Percentiles rank a stretch among this genome's conserved stretches.
These are phyloP conservation scores for Parascedosporium putredinis DNA, from an alignment of 2,329 filamentous ascomycete genomes.

Conservation along the genomic window DNA sequence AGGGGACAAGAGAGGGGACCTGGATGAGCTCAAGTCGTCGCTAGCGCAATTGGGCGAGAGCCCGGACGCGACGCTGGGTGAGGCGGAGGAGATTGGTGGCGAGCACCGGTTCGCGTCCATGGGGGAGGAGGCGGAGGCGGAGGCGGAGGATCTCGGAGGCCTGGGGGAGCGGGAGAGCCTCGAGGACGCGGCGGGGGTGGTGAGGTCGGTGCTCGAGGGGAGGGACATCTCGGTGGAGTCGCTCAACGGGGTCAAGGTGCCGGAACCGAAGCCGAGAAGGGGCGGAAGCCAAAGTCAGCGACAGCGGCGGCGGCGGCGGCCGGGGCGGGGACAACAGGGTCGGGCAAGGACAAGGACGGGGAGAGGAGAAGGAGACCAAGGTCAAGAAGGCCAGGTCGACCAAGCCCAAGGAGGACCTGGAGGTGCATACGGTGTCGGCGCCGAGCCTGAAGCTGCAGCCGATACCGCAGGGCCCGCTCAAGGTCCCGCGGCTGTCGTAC, in stretches of 20 bases:
- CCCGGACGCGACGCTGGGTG: background rate
- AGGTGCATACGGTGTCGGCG: slow-evolving; percentile 21
- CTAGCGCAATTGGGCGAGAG: background rate
- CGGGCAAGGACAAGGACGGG: background rate
- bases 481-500: slow-evolving; percentile 55
- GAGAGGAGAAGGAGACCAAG: background rate
- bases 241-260: slow-evolving; percentile 9
- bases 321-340: background rate
- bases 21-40: background rate
- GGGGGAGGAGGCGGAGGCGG: background rate
- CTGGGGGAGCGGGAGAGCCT: background rate
- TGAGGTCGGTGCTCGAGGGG: slow-evolving; percentile 8
- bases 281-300: background rate
- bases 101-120: background rate
- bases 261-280: background rate
- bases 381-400: background rate
- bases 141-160: background rate
- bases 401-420: slow-evolving; percentile 9
- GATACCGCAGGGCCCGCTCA: slow-evolving; percentile 21
- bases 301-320: background rate
- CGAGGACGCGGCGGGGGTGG: slow-evolving; percentile 10
- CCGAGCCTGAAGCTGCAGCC: slow-evolving; percentile 17
- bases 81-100: background rate
- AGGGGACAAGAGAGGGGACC: background rate
- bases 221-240: slow-evolving; percentile 10